Percentiles rank a stretch among this genome's conserved stretches.
These are phyloP conservation scores for Cenchrus fungigraminus DNA, from an alignment of 176 grass and related monocot genomes.

Conservation along the genomic window DNA sequence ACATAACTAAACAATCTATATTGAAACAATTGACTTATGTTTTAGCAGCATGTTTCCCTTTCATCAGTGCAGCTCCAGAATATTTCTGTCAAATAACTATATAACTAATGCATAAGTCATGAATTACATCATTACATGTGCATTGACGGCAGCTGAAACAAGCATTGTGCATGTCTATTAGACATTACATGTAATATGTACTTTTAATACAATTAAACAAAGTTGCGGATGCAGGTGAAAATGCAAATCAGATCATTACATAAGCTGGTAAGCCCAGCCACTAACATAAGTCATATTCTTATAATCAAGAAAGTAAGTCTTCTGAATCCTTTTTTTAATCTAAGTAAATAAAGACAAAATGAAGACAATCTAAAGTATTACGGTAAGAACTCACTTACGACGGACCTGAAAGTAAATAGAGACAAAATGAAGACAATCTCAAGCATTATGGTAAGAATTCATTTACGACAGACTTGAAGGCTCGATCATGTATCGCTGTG, in stretches of 20 bases:
- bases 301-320: not conserved
- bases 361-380: conserved; percentile 14
- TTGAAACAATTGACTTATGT: conserved; percentile 53
- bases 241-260: conserved; percentile 7
- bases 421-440: conserved; percentile 7
- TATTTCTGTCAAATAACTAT: conserved; percentile 48
- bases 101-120: conserved; percentile 15
- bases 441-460: conserved; percentile 31
- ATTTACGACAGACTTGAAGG: conserved; percentile 67
- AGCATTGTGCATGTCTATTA: not conserved
- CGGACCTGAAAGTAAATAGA: conserved; percentile 39
- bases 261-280: not conserved
- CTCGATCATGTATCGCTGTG: conserved; percentile 69
- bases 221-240: conserved; percentile 10
- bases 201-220: not conserved
- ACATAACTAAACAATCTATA: not conserved
- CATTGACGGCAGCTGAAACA: not conserved
- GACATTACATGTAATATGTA: not conserved
- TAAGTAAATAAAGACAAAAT: not conserved
- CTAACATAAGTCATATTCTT: conserved; percentile 2
- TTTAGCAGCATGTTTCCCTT: conserved; percentile 74
- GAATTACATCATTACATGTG: conserved; percentile 14
- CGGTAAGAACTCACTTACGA: conserved; percentile 56
- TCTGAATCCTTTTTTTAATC: conserved; percentile 9
- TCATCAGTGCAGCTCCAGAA: conserved; percentile 63